Percentiles rank a stretch among this genome's conserved stretches.
phyloP scores from a whole-genome alignment of 441 rosid species.

The Pelargonium australe region DNA sequence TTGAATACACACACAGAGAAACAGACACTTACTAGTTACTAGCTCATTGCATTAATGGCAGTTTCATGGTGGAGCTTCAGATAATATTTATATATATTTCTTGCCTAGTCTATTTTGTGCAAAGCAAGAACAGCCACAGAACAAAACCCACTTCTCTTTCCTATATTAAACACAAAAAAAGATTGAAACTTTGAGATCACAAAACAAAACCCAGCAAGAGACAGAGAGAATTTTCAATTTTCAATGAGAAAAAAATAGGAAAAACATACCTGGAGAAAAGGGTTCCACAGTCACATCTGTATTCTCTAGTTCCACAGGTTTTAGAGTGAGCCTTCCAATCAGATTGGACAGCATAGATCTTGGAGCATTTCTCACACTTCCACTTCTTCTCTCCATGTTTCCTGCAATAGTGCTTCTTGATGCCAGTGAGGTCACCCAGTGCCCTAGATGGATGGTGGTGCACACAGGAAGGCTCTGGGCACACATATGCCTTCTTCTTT shows the following conservation, averaged over 20 bases:
- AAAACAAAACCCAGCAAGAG: too few relatives aligned
- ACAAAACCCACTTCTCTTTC: neutral
- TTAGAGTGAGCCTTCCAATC: constrained; percentile 27
- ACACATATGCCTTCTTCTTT: constrained; percentile 25
- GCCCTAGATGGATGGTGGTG: constrained; percentile 30
- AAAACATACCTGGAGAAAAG: neutral
- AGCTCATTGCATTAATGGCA: too few relatives aligned
- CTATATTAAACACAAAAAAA: neutral
- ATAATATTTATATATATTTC: neutral
- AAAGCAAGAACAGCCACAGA: constrained; percentile 27
- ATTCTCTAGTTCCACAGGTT: constrained; percentile 13
- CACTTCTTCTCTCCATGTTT: constrained; percentile 30
- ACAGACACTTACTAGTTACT: too few relatives aligned
- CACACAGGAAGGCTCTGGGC: constrained; percentile 26
- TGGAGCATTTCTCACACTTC: constrained; percentile 26
- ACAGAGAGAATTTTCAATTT: too few relatives aligned
- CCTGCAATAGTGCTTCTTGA: constrained; percentile 28
- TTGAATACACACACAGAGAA: too few relatives aligned
- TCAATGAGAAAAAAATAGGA: too few relatives aligned
- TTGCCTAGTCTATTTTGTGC: constrained; percentile 39
- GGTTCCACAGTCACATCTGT: neutral
- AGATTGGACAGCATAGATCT: constrained; percentile 26
- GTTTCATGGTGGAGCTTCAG: too few relatives aligned
- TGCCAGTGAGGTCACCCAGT: constrained; percentile 27
- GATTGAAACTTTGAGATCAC: constrained; percentile 3